These are phyloP conservation scores for Boletus patriciae DNA, from an alignment of 768 basidiomycete species.

Conservation along the genomic window DNA sequence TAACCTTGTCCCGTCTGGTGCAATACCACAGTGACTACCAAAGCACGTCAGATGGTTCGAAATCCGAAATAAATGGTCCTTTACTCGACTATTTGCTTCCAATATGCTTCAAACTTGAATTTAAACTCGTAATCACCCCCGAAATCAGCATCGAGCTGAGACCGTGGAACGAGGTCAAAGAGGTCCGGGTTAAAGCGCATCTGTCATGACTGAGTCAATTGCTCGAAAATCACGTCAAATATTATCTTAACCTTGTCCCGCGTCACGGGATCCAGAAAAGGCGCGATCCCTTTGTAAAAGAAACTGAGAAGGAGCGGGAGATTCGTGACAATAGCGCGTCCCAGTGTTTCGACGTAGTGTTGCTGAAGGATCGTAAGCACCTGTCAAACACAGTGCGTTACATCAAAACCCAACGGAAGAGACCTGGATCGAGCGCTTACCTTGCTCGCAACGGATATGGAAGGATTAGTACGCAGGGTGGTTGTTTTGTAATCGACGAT, in stretches of 20 bases:
- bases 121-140: constrained; percentile 74
- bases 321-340: constrained; percentile 80
- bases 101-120: constrained; percentile 73
- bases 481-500: constrained; percentile 84
- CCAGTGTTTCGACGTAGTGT: constrained; percentile 88
- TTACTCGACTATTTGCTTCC: constrained; percentile 74
- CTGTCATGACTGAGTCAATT: constrained; percentile 35
- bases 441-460: constrained; percentile 76
- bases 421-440: constrained; percentile 30
- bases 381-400: constrained; percentile 26
- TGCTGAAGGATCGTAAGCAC: constrained; percentile 80
- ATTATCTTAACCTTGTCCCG: constrained; percentile 65
- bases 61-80: constrained; percentile 16
- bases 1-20: constrained; percentile 53
- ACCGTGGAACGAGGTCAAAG: constrained; percentile 66
- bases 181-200: constrained; percentile 90
- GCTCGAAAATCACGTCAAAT: neutral
- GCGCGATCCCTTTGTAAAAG: constrained; percentile 81
- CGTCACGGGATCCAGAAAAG: constrained; percentile 86
- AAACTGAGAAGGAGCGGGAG: constrained; percentile 72
- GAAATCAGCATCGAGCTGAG: constrained; percentile 81
- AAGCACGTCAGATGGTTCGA: neutral
- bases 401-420: neutral
- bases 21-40: constrained; percentile 56
- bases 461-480: constrained; percentile 80